Evolutionary conservation across 2,329 filamentous ascomycete genomes (phyloP).

Genomic region (Alternaria dauci): DNA sequence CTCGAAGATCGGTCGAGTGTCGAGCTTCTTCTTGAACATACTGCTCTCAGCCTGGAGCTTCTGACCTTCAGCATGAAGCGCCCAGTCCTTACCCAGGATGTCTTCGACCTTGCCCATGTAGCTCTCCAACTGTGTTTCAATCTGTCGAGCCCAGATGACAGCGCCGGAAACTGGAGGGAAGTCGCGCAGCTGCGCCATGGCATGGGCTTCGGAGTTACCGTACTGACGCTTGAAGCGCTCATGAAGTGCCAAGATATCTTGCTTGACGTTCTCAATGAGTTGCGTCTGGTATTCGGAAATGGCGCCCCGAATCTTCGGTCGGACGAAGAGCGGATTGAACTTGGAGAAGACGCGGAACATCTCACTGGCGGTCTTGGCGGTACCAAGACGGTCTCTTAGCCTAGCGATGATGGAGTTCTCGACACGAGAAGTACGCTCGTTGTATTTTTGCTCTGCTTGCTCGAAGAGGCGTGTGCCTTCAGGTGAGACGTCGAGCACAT

Average conservation of each 20-base stretch:
- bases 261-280: constrained; percentile 96
- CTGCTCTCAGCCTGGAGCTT: constrained; percentile 91
- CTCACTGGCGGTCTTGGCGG: constrained; percentile 96
- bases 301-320: constrained; percentile 97
- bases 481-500: constrained; percentile 88
- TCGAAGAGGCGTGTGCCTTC: constrained; percentile 94
- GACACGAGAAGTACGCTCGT: constrained; percentile 94
- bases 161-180: constrained; percentile 94
- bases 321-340: constrained; percentile 98
- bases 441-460: constrained; percentile 93
- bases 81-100: constrained; percentile 94
- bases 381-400: constrained; percentile 88
- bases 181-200: constrained; percentile 97
- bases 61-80: constrained; percentile 90
- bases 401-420: constrained; percentile 99
- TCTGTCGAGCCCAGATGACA: constrained; percentile 97
- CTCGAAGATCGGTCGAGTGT: constrained; percentile 92
- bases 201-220: constrained; percentile 95
- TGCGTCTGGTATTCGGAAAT: constrained; percentile 98
- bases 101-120: constrained; percentile 99
- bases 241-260: constrained; percentile 90
- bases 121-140: constrained; percentile 91
- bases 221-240: constrained; percentile 99
- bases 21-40: constrained; percentile 94
- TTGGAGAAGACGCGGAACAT: constrained; percentile 99